A percentile compares a stretch with the other conserved stretches of the same genome.
Conservation (phyloP, 257 asterid genomes). For the Dorcoceras hygrometricum region DNA sequence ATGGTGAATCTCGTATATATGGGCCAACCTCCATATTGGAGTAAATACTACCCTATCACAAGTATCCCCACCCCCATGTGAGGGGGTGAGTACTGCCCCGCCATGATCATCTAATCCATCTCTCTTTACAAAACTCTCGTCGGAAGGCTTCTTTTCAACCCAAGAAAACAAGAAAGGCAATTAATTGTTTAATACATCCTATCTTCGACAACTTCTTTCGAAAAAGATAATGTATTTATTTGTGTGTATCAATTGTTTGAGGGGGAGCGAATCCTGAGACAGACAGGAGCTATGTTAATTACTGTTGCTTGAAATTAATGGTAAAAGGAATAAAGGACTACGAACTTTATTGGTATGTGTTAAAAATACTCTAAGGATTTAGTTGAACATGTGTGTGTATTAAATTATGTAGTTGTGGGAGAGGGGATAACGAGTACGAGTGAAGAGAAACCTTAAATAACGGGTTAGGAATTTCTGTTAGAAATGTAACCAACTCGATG, state of each 20-base stretch:
- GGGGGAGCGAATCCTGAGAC: background rate
- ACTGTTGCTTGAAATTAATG: conserved; percentile 20
- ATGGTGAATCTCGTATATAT: too few relatives aligned
- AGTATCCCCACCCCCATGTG: too few relatives aligned
- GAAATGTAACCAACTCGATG: too few relatives aligned
- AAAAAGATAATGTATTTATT: too few relatives aligned
- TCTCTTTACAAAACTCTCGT: conserved; percentile 19
- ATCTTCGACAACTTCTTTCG: background rate
- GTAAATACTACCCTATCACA: too few relatives aligned
- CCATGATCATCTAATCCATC: too few relatives aligned
- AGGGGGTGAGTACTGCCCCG: too few relatives aligned
- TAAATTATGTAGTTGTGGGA: conserved; percentile 15
- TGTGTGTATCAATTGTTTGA: conserved; percentile 11
- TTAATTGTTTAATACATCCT: too few relatives aligned
- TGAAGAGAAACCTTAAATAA: background rate
- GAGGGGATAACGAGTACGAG: background rate
- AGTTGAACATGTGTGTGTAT: conserved; percentile 25
- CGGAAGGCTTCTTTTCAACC: conserved; percentile 26
- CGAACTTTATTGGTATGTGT: conserved; percentile 6
- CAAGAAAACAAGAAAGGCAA: conserved; percentile 14
- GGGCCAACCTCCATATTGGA: too few relatives aligned
- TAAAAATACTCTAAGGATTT: conserved; percentile 19
- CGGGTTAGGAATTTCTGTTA: too few relatives aligned
- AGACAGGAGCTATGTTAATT: background rate
- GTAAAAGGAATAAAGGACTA: conserved; percentile 13